Conservation (phyloP, 2,329 filamentous ascomycete species). For the Penicillium fuscoglaucum region DNA sequence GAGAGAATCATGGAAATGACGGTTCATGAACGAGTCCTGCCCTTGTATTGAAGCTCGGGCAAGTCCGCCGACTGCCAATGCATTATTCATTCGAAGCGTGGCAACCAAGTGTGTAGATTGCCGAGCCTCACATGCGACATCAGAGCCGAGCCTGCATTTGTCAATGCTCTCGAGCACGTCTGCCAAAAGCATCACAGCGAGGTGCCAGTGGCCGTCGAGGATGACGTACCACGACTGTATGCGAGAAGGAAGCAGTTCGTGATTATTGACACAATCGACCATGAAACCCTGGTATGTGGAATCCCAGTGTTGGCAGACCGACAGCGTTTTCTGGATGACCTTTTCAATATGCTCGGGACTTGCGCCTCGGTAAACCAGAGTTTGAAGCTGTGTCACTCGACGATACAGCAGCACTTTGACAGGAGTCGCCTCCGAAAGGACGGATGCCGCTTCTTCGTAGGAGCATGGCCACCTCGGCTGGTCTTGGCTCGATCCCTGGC, state of each 20-base stretch:
- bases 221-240: conserved; percentile 63
- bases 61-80: conserved; percentile 51
- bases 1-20: conserved; percentile 54
- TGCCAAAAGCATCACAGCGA: conserved; percentile 56
- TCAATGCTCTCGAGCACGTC: conserved; percentile 57
- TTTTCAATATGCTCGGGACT: conserved; percentile 48
- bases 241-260: conserved; percentile 52
- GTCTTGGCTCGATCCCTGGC: conserved; percentile 18
- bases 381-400: conserved; percentile 58
- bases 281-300: conserved; percentile 54
- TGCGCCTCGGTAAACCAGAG: conserved; percentile 47
- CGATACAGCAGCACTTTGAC: conserved; percentile 62
- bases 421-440: conserved; percentile 55
- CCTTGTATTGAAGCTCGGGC: conserved; percentile 49
- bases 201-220: conserved; percentile 59
- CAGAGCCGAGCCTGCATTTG: conserved; percentile 23
- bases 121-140: conserved; percentile 28
- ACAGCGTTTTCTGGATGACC: conserved; percentile 49
- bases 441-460: conserved; percentile 52
- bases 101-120: conserved; percentile 37
- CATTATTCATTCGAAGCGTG: conserved; percentile 48
- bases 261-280: conserved; percentile 52
- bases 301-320: conserved; percentile 59
- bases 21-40: conserved; percentile 8
- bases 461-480: conserved; percentile 54